Base-by-base conservation (phyloP, 2,329 filamentous ascomycete genomes). In the Epichloe brachyelytri region DNA sequence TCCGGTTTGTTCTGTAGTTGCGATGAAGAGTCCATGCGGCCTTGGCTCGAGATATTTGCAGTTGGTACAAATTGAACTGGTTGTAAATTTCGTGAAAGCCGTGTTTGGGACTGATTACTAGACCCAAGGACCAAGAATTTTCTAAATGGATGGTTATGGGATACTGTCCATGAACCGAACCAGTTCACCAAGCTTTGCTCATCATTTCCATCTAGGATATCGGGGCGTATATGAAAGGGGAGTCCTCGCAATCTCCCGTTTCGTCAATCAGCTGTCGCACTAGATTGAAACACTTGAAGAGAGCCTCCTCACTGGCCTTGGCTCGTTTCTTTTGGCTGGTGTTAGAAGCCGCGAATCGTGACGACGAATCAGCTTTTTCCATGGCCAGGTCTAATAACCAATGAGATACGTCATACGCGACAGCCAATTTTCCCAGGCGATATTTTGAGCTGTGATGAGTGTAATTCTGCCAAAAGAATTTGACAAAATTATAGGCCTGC, bases 111-210 rank as follows among this genome's bases (percentile, higher is more conserved):
- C 8, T 56, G 49, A 11, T 55, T 47, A 22, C 58, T 58, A 1
- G 77, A 77, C 3, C 79, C 79, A 4, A 83, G 50, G 3, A 83
- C 74, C 17, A 68, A 65, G 56, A 83, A 82, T 38, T 71, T 74
- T 34, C 78, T 72, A 57, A 73, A 78, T 40, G 65, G 63, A 51
- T 80, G 72, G 37, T 78, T 58, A 33, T 73, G 71, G 51, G 62
- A 53, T 34, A 69, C 65, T 0, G 77, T 68, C 80, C 79, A 83
- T 62, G 70, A 76, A 1, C 75, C 78, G 60, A 82, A 83, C 75
- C 77, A 82, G 54, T 81, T 78, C 10, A 83, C 71, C 30, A 84
- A 65, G 51, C 75, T 80, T 58, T 81, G 76, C 58, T 84, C 80
- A 54, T 83, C 79, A 50, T 78, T 76, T 0, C 71, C 68, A 51